Evolutionary conservation across 192 early-diverging fungal species (phyloP).

Genomic region (Haplosporangium gracile): DNA sequence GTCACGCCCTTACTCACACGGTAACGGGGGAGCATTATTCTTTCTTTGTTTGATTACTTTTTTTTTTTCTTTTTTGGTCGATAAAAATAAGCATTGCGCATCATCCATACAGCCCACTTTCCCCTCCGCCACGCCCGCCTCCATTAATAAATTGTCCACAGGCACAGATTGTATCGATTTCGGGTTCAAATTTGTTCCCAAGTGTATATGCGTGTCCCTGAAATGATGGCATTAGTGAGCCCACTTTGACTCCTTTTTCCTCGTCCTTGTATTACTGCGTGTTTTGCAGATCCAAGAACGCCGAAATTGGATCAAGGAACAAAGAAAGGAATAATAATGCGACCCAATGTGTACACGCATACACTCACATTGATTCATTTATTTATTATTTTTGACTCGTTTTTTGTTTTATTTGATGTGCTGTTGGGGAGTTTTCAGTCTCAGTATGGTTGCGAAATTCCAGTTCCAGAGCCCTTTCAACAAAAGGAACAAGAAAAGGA

Average conservation of each 20-base stretch:
- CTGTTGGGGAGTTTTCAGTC: neutral
- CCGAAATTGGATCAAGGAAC: neutral
- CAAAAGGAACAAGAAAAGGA: neutral
- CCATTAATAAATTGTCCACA: neutral
- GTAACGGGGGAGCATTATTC: neutral
- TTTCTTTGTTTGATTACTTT: neutral
- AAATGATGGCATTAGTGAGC: neutral
- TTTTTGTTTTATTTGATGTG: too few relatives aligned
- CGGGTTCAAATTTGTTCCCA: neutral
- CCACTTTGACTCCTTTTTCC: neutral
- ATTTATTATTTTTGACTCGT: neutral
- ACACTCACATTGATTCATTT: neutral
- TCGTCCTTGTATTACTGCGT: slow-evolving; percentile 18
- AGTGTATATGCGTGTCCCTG: neutral
- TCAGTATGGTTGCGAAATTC: neutral
- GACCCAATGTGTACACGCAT: too few relatives aligned
- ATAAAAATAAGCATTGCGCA: neutral
- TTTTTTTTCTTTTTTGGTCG: neutral
- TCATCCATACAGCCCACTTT: neutral
- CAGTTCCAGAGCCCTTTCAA: neutral
- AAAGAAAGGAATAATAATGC: neutral
- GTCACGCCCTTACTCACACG: too few relatives aligned
- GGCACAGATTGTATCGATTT: neutral
- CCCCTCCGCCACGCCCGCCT: neutral
- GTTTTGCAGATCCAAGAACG: neutral